A percentile compares a stretch with the other conserved stretches of the same genome.
phyloP scores from a whole-genome alignment of 78 protist species.

The Creolimax fragrantissima region DNA sequence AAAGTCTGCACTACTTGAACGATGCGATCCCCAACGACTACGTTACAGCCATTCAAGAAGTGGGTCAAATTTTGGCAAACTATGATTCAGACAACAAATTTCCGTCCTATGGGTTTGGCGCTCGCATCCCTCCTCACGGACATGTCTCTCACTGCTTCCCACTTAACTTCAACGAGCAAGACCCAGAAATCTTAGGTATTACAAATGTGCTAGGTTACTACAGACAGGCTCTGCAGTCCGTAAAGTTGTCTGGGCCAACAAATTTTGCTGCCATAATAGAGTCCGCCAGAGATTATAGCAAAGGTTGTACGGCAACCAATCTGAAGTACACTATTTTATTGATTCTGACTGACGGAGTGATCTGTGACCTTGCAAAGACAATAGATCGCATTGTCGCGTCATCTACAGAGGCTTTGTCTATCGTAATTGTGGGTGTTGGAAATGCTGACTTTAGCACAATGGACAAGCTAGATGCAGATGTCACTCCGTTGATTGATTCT shows the following conservation, averaged over 20 bases:
- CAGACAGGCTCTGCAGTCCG: too few species aligned
- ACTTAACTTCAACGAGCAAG: too few species aligned
- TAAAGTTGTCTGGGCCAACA: too few species aligned
- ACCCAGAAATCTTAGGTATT: too few species aligned
- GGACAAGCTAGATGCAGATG: slow-evolving; percentile 9
- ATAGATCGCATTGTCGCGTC: background rate
- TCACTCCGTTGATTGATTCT: background rate
- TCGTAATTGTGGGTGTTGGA: slow-evolving; percentile 79
- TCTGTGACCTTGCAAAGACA: background rate
- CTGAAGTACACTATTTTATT: background rate
- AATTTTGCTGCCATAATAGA: too few species aligned
- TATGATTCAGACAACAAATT: too few species aligned
- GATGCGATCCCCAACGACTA: background rate
- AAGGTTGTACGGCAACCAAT: background rate
- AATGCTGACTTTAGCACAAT: slow-evolving; percentile 47
- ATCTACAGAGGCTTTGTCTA: background rate
- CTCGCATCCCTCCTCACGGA: too few species aligned
- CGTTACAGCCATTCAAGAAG: background rate
- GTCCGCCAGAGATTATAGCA: background rate
- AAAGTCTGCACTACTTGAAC: slow-evolving; percentile 40
- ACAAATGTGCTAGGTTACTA: too few species aligned
- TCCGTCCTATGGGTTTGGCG: too few species aligned
- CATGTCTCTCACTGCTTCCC: too few species aligned
- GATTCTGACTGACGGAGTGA: too few species aligned
- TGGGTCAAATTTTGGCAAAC: background rate